A percentile compares a stretch with the other conserved stretches of the same genome.
phyloP scores from a whole-genome alignment of 129 eudicot genomes.

The Lonicera japonica region DNA sequence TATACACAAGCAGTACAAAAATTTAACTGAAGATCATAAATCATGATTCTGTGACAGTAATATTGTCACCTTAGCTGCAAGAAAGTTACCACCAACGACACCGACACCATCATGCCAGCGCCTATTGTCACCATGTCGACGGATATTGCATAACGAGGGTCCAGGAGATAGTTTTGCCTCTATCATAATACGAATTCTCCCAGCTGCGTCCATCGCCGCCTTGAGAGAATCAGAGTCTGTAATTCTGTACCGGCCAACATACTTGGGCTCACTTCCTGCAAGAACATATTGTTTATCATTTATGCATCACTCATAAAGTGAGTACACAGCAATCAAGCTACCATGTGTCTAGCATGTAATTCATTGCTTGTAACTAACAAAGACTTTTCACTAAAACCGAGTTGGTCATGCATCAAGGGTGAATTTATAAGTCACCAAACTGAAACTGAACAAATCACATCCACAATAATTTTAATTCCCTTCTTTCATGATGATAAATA shows the following conservation, averaged over 20 bases:
- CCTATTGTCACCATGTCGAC: slow-evolving; percentile 93
- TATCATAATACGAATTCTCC: slow-evolving; percentile 74
- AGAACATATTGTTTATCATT: not conserved
- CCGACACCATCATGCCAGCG: slow-evolving; percentile 81
- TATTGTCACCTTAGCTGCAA: slow-evolving; percentile 81
- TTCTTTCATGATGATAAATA: too few species aligned
- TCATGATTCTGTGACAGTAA: too few species aligned
- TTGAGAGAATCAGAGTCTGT: slow-evolving; percentile 79
- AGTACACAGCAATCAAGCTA: too few species aligned
- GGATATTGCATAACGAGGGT: slow-evolving; percentile 75
- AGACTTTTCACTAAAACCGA: too few species aligned
- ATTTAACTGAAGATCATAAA: not conserved
- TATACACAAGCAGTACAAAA: too few species aligned
- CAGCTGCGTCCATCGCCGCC: slow-evolving; percentile 95
- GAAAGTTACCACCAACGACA: slow-evolving; percentile 94
- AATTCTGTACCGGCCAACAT: slow-evolving; percentile 88
- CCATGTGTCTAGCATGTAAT: too few species aligned
- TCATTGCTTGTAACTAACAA: too few species aligned
- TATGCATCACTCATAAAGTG: too few species aligned
- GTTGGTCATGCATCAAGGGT: too few species aligned
- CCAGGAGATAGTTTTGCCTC: slow-evolving; percentile 97
- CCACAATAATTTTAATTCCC: too few species aligned
- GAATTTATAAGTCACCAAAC: too few species aligned
- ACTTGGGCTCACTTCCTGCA: slow-evolving; percentile 69
- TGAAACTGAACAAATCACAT: too few species aligned